phyloP scores from a whole-genome alignment of 345 rosid species.

The Hibiscus syriacus region DNA sequence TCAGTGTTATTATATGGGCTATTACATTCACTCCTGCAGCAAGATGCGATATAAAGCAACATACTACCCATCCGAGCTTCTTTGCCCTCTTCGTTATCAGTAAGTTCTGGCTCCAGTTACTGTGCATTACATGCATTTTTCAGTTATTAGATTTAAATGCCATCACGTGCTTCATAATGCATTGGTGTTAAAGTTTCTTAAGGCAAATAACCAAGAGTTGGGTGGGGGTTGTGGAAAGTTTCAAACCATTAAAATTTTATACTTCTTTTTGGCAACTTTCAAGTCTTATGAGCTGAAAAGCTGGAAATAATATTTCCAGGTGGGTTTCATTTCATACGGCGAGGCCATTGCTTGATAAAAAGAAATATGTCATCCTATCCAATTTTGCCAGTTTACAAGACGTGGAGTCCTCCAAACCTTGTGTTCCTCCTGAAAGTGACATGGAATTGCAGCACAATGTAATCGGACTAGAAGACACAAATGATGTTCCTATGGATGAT shows the following conservation, averaged over 20 bases:
- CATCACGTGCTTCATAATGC: background rate
- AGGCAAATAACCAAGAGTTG: background rate
- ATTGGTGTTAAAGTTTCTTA: background rate
- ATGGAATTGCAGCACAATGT: slow-evolving; percentile 31
- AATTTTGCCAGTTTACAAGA: slow-evolving; percentile 37
- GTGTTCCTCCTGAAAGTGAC: slow-evolving; percentile 33
- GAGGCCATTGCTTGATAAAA: slow-evolving; percentile 67
- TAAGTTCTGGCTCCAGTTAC: slow-evolving; percentile 34
- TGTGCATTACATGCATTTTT: background rate
- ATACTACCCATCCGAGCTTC: slow-evolving; percentile 87
- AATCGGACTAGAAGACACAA: slow-evolving; percentile 23
- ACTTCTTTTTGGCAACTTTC: background rate
- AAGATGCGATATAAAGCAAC: slow-evolving; percentile 99
- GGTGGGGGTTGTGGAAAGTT: background rate
- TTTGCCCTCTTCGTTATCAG: slow-evolving; percentile 87
- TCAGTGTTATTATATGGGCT: slow-evolving; percentile 88
- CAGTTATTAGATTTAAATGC: background rate
- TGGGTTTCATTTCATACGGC: slow-evolving; percentile 69
- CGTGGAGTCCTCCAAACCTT: slow-evolving; percentile 26
- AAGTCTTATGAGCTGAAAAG: slow-evolving; percentile 16
- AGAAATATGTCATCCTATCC: slow-evolving; percentile 60
- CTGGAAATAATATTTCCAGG: slow-evolving; percentile 52
- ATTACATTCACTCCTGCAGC: slow-evolving; percentile 89
- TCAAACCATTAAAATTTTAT: background rate
- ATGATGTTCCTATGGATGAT: slow-evolving; percentile 33